Percentiles rank a stretch among this genome's conserved stretches.
Evolutionary conservation across 2,329 filamentous ascomycete genomes (phyloP).

Genomic region (Penicillium aurantiogriseum): DNA sequence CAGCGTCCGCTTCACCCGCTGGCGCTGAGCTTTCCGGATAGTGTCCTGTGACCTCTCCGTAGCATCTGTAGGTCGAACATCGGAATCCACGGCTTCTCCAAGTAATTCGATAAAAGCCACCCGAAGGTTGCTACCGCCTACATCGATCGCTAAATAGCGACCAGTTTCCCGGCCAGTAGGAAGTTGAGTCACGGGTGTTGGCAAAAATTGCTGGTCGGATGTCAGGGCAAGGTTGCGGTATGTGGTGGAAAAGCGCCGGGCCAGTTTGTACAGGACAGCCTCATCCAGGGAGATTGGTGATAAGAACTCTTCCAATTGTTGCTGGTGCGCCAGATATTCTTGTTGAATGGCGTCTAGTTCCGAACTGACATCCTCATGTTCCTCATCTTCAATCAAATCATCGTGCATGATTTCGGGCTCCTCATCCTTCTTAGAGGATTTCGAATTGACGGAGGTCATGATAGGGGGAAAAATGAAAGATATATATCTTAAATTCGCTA

Average conservation of each 20-base stretch:
- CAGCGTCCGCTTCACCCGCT: constrained; percentile 47
- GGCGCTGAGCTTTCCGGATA: constrained; percentile 48
- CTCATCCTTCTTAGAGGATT: constrained; percentile 24
- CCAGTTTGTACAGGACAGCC: constrained; percentile 44
- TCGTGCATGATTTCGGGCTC: constrained; percentile 31
- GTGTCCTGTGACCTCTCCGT: constrained; percentile 44
- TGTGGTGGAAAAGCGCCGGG: constrained; percentile 46
- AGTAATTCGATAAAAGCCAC: constrained; percentile 57
- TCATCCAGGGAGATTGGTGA: constrained; percentile 44
- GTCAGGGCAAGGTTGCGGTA: constrained; percentile 46
- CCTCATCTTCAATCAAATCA: constrained; percentile 33
- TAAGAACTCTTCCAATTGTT: constrained; percentile 42
- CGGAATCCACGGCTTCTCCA: constrained; percentile 42
- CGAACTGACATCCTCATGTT: constrained; percentile 34
- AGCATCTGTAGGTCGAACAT: constrained; percentile 32
- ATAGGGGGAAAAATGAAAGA: background rate
- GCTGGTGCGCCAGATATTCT: constrained; percentile 33
- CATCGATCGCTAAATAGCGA: constrained; percentile 56
- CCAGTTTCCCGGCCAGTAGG: constrained; percentile 54
- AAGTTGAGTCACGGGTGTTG: constrained; percentile 48
- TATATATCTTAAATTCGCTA: background rate
- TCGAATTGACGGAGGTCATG: constrained; percentile 29
- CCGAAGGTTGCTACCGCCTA: constrained; percentile 56
- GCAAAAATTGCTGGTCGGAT: constrained; percentile 49
- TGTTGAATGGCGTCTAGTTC: constrained; percentile 31